These are phyloP conservation scores for Pseudogymnoascus sp. DNA, from an alignment of 2,329 filamentous ascomycete genomes.

Conservation along the genomic window DNA sequence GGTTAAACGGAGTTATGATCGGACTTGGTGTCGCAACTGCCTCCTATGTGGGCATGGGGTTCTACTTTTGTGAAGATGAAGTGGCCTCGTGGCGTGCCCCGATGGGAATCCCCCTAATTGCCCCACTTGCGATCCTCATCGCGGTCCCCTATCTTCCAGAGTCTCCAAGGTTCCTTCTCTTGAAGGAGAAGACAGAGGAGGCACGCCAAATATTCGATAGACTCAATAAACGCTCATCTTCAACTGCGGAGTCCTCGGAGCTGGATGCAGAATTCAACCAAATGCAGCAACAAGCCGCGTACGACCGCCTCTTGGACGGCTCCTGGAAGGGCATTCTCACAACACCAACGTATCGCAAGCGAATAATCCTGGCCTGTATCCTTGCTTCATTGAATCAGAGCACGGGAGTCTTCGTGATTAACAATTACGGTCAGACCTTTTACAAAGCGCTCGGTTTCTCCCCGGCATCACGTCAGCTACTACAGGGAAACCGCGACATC, in stretches of 20 bases:
- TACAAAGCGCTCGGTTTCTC: conserved; percentile 1
- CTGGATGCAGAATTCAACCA: conserved; percentile 12
- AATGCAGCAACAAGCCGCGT: conserved; percentile 9
- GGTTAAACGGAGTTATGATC: neutral
- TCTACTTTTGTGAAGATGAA: neutral
- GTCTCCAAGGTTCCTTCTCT: conserved; percentile 26
- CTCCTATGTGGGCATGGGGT: neutral
- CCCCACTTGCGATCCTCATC: conserved; percentile 18
- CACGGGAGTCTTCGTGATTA: neutral
- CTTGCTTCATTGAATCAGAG: neutral
- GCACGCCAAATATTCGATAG: neutral
- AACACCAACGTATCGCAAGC: neutral
- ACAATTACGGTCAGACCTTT: conserved; percentile 8
- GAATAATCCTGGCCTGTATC: neutral
- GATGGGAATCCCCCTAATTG: neutral
- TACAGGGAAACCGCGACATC: too few species aligned
- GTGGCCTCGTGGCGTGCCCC: neutral
- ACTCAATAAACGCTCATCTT: neutral
- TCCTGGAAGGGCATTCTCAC: conserved; percentile 7
- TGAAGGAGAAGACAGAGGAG: neutral
- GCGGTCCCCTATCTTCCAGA: conserved; percentile 21
- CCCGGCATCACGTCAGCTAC: too few species aligned
- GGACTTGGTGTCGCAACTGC: neutral
- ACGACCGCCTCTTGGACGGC: neutral
- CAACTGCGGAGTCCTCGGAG: neutral